These are phyloP conservation scores for Chrysochromulina parva DNA, from an alignment of 78 protist species.

Conservation along the genomic window DNA sequence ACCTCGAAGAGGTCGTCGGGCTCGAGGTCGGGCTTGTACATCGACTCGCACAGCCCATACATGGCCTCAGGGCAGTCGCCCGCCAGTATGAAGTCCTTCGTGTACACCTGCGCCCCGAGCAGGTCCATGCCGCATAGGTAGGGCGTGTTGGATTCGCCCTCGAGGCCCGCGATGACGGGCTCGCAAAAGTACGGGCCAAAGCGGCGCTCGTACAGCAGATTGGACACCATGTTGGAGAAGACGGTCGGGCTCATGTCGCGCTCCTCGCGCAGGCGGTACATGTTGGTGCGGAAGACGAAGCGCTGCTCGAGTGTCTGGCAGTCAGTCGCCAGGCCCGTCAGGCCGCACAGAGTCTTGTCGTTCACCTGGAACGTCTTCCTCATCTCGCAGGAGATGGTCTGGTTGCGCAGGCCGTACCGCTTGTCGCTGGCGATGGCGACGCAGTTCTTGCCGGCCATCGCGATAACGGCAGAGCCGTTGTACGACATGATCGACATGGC, in stretches of 20 bases:
- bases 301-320: not conserved
- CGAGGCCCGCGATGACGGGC: constrained; percentile 28
- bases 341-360: not conserved
- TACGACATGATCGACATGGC: not conserved
- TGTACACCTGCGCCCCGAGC: not conserved
- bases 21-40: not conserved
- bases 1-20: constrained; percentile 10
- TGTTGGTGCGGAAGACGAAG: constrained; percentile 3
- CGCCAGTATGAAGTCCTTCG: constrained; percentile 19
- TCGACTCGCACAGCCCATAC: constrained; percentile 27
- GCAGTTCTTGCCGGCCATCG: constrained; percentile 38
- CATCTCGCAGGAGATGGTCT: not conserved
- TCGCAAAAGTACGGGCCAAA: constrained; percentile 22
- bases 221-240: not conserved
- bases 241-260: not conserved
- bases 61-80: constrained; percentile 28
- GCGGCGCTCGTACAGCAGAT: not conserved
- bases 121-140: not conserved
- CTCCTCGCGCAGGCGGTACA: constrained; percentile 33
- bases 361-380: not conserved
- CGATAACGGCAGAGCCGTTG: constrained; percentile 17
- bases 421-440: constrained; percentile 16
- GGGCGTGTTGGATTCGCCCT: not conserved
- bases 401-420: not conserved
- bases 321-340: constrained; percentile 18